phyloP scores from a whole-genome alignment of 2,329 filamentous ascomycete genomes.

The Stemphylium vesicarium region DNA sequence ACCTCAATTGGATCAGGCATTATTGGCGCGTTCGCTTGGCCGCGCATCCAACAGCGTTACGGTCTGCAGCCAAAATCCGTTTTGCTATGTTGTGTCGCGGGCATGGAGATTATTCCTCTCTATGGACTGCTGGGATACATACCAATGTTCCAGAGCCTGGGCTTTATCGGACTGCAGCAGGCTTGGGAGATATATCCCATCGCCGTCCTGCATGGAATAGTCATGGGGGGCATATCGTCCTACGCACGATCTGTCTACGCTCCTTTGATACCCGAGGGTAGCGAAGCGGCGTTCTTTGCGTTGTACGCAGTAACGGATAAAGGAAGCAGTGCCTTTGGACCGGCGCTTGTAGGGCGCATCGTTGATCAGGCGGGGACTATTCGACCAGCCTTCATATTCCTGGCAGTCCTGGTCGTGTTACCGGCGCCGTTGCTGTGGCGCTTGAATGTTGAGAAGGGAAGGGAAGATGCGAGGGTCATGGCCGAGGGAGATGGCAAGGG shows the following conservation, averaged over 20 bases:
- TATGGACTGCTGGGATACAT: constrained; percentile 87
- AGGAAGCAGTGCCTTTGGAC: constrained; percentile 87
- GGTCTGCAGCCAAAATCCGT: constrained; percentile 77
- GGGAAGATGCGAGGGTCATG: constrained; percentile 42
- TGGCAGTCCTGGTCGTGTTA: constrained; percentile 77
- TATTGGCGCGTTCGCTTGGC: constrained; percentile 85
- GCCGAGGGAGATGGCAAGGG: constrained; percentile 24
- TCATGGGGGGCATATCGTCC: constrained; percentile 83
- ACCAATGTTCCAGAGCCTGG: constrained; percentile 73
- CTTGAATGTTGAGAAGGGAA: constrained; percentile 72
- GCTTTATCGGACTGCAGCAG: constrained; percentile 80
- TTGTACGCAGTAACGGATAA: constrained; percentile 97
- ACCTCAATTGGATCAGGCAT: constrained; percentile 87
- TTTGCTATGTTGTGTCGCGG: constrained; percentile 79
- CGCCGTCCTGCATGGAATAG: constrained; percentile 84
- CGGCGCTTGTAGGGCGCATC: constrained; percentile 85
- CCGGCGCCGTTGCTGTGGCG: constrained; percentile 81
- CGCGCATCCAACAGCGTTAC: constrained; percentile 71
- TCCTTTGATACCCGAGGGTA: constrained; percentile 87
- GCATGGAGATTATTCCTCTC: constrained; percentile 88
- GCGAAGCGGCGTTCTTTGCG: constrained; percentile 91
- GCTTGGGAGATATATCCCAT: constrained; percentile 93
- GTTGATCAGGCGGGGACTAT: constrained; percentile 67
- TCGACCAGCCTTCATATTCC: constrained; percentile 76
- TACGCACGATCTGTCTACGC: constrained; percentile 91